Base-by-base conservation (phyloP, 768 basidiomycete species). In the Russula olivacea region DNA sequence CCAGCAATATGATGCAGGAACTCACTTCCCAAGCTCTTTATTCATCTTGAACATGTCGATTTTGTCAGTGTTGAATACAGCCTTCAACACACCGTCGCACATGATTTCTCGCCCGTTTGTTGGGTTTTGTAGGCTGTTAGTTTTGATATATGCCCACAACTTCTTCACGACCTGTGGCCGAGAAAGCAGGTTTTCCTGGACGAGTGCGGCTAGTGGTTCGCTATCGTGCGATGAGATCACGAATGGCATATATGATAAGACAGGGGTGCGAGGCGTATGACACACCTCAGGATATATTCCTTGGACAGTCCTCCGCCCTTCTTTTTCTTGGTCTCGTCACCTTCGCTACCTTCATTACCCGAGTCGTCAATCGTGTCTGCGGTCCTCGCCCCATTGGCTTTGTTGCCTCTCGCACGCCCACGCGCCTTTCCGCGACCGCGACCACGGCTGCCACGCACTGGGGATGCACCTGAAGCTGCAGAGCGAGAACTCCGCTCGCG, bases 31-130 rank as follows among this genome's bases (percentile, higher is more conserved):
- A 61, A 96, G 76, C 30, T 88, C 81, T 74, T 95, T 93, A 80
- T 95, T 96, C 93, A 96, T 96, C 68, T 80, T 85, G 77, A 96
- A 95, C 92, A 95, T 95, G 74, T 91, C 85, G 61, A 97, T 83
- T 72, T 85, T 89, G 66, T 92, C 89, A 14, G 83, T 81, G 61
- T 81, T 82, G 73, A 98, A 96, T 23, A 96, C 82, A 7, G 86
- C 83, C 69, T 80, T 81, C 68, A 97, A 71, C 19, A 74, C 77
- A 19, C 80, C 77, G 73, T 98, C 93, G 70, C 93, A 95, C 2
- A 93, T 67, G 65, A 98, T 97, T 72, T 91, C 91, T 59, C 84
- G 83, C 74, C 80, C 88, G 74, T 96, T 91, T 1, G 71, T 73
- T 6, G 92, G 91, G 71, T 98, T 94, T 76, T 98, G 93, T 50